These are phyloP conservation scores for Leptodermis oblonga DNA, from an alignment of 257 asterid species.

Conservation along the genomic window DNA sequence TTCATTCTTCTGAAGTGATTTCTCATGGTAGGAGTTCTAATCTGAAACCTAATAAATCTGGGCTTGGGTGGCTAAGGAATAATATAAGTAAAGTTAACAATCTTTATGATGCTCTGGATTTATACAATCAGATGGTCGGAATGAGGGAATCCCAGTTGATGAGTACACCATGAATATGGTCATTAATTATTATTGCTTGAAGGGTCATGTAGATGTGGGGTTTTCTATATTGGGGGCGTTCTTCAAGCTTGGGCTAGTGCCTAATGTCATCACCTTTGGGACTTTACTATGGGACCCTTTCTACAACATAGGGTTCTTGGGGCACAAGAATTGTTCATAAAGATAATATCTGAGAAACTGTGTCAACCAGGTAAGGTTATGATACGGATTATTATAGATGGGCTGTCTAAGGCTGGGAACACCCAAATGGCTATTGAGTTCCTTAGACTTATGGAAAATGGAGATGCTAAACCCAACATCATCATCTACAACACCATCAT, in stretches of 20 bases:
- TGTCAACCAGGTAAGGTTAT: background rate
- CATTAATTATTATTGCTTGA: constrained; percentile 8
- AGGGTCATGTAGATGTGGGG: constrained; percentile 10
- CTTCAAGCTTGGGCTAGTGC: constrained; percentile 24
- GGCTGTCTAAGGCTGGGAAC: constrained; percentile 31
- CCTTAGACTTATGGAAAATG: background rate
- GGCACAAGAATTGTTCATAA: constrained; percentile 22
- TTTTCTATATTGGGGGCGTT: constrained; percentile 19
- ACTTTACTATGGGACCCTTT: constrained; percentile 27
- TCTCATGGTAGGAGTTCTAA: too few relatives aligned
- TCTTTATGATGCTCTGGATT: too few relatives aligned
- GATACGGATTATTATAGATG: constrained; percentile 19
- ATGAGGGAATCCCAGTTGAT: too few relatives aligned
- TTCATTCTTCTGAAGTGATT: too few relatives aligned
- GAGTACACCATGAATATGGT: background rate
- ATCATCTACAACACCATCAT: constrained; percentile 10
- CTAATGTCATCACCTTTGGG: constrained; percentile 8
- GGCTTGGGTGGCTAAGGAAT: too few relatives aligned
- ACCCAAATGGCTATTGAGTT: constrained; percentile 17
- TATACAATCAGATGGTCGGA: too few relatives aligned
- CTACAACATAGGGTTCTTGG: constrained; percentile 14
- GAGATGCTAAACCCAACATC: constrained; percentile 12
- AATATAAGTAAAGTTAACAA: too few relatives aligned
- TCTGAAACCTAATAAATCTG: too few relatives aligned
- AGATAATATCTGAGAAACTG: too few relatives aligned